phyloP scores from a whole-genome alignment of 2,329 filamentous ascomycete species.

The Diaporthe sp. region DNA sequence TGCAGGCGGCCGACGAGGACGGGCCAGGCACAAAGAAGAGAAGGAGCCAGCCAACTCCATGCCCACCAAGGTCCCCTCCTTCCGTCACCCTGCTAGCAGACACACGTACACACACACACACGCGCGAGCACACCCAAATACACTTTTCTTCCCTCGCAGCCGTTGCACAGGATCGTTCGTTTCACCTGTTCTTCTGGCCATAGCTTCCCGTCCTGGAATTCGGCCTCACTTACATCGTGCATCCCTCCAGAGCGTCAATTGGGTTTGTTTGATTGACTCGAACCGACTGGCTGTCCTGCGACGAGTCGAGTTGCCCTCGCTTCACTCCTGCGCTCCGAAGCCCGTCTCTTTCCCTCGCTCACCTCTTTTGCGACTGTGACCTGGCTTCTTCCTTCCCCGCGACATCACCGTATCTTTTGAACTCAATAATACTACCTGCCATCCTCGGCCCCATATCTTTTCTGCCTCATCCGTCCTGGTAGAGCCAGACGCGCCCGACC shows the following conservation, averaged over 20 bases:
- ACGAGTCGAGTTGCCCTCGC: constrained; percentile 9
- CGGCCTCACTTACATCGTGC: not conserved
- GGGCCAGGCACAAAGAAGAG: constrained; percentile 18
- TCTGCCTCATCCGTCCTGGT: constrained; percentile 15
- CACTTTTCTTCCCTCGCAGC: constrained; percentile 4
- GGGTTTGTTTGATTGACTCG: constrained; percentile 17
- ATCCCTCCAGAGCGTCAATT: constrained; percentile 8
- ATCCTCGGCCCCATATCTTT: constrained; percentile 7
- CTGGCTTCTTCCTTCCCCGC: not conserved
- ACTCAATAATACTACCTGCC: not conserved
- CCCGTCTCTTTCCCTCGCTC: not conserved
- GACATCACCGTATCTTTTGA: not conserved
- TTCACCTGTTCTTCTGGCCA: constrained; percentile 17
- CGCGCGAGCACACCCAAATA: not conserved
- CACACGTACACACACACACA: not conserved
- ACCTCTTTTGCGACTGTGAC: not conserved
- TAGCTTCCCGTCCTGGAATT: not conserved
- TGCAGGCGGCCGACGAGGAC: constrained; percentile 15
- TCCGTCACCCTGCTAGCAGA: not conserved
- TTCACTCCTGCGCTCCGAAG: not conserved
- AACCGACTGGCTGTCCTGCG: constrained; percentile 6
- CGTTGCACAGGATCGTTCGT: constrained; percentile 4
- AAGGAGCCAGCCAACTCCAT: not conserved
- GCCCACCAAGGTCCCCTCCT: not conserved
- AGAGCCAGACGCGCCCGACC: constrained; percentile 19